Evolutionary conservation across 2,329 filamentous ascomycete species (phyloP).

Genomic region (Blastomyces silverae): DNA sequence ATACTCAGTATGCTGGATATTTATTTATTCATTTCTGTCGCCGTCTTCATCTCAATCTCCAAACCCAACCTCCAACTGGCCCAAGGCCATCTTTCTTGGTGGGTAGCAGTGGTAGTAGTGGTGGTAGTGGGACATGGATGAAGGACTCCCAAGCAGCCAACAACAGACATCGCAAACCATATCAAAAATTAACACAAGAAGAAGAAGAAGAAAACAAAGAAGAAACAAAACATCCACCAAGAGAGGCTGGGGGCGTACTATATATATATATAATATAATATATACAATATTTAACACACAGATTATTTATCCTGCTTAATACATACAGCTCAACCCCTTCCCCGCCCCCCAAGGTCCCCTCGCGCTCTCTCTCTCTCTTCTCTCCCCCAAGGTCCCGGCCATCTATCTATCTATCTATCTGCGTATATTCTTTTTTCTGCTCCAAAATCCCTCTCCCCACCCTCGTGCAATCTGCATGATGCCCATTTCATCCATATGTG

Average conservation of each 20-base stretch:
- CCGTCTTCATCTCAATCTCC: not conserved
- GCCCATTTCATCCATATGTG: not conserved
- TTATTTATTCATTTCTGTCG: not conserved
- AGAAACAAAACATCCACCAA: conserved; percentile 10
- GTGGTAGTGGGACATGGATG: no score
- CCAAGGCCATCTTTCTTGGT: not conserved
- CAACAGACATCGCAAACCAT: no score
- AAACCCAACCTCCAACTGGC: not conserved
- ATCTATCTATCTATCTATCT: not conserved
- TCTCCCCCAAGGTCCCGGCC: not conserved
- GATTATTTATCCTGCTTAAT: no score
- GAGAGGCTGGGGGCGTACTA: not conserved
- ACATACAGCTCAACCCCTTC: no score
- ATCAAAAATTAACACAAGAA: not conserved
- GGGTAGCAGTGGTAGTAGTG: not conserved
- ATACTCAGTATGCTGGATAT: not conserved
- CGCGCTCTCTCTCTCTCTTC: no score
- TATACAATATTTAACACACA: not conserved
- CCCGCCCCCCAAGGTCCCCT: conserved; percentile 2
- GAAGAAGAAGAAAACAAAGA: conserved; percentile 13
- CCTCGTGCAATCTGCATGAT: not conserved
- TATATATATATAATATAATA: not conserved
- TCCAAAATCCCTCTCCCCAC: not conserved
- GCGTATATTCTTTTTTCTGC: no score
- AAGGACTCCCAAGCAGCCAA: no score